Conservation (phyloP, 179 eudicot species). For the Beta corolliflora region DNA sequence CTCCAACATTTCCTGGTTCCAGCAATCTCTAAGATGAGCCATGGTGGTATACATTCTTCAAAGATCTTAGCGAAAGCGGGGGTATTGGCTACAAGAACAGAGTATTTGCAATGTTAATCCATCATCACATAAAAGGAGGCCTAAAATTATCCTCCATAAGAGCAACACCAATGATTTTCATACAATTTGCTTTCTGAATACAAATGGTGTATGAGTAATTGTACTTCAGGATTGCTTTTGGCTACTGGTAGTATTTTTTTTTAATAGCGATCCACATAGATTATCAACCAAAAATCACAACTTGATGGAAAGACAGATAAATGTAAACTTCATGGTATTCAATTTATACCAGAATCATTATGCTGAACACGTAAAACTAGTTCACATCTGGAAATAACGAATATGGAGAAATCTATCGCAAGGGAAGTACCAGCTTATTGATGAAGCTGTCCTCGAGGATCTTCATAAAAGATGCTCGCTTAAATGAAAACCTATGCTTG, state of each 20-base stretch:
- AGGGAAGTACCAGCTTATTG: constrained; percentile 25
- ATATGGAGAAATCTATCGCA: neutral
- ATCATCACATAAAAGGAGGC: neutral
- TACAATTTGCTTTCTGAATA: neutral
- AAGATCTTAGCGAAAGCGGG: constrained; percentile 20
- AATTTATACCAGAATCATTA: neutral
- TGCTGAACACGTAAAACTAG: neutral
- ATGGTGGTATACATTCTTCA: constrained; percentile 27
- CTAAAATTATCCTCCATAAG: no score
- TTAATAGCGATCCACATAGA: neutral
- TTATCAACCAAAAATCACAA: no score
- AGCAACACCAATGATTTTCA: no score
- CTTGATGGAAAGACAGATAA: no score
- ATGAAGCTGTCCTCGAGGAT: constrained; percentile 24
- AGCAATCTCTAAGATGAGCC: constrained; percentile 31
- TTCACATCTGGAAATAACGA: neutral
- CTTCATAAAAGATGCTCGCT: constrained; percentile 28
- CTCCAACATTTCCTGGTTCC: constrained; percentile 38
- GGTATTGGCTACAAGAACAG: constrained; percentile 26
- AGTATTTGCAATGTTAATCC: neutral
- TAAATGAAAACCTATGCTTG: constrained; percentile 23
- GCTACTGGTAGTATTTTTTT: neutral
- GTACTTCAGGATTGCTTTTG: neutral
- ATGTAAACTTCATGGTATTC: neutral
- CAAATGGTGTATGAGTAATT: neutral